Base-by-base conservation (phyloP, 352 stramenopile species). In the Globisporangium yorkense region DNA sequence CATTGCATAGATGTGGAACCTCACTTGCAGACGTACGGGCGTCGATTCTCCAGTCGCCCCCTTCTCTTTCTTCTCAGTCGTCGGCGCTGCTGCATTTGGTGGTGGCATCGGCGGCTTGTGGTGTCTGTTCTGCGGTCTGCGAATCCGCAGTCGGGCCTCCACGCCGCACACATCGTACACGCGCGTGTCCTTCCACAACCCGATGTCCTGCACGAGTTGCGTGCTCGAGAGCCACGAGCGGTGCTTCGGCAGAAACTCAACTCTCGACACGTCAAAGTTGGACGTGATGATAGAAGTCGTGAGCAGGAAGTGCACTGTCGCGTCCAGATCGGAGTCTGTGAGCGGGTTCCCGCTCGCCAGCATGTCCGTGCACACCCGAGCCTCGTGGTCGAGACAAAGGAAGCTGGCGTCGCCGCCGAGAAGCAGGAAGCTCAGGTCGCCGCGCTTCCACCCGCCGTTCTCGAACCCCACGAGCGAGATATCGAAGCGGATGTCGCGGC, bases 381-480 rank as follows among this genome's bases (percentile, higher is more conserved):
- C 67, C 37, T 86, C 56, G 51, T 87, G 76, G 31, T 89, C 79
- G 31, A 89, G 62, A 41, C 75, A 87, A 5, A 84, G 31, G 52
- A 89, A 87, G 29, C 65, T 68, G 1, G 56, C 41, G 27, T 74
- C 40, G 10, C 62, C 56, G 2, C 75, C 75, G n/a, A 87, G 43
- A 4, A 89, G 66, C 24, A 89, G 37, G 50, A 89, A 88, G 9
- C 79, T 86, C 46, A 88, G 44, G 31, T 87, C 68, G 39, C 81
- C 81, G 47, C 81, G 79, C 55, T 80, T 63, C 81, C 81, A 92
- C 33, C 61, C 54, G 2, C 77, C 74, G 43, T 82, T 74, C 31
- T 88, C 68, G 54, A 88, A 88, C 3, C 80, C 81, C 15, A 88
- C 68, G 12, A 92, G 67, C 2, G 77, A 80, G 21, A 88, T 69